A percentile compares a stretch with the other conserved stretches of the same genome.
Conservation (phyloP, 2,329 filamentous ascomycete genomes). For the Leptographium procerum region DNA sequence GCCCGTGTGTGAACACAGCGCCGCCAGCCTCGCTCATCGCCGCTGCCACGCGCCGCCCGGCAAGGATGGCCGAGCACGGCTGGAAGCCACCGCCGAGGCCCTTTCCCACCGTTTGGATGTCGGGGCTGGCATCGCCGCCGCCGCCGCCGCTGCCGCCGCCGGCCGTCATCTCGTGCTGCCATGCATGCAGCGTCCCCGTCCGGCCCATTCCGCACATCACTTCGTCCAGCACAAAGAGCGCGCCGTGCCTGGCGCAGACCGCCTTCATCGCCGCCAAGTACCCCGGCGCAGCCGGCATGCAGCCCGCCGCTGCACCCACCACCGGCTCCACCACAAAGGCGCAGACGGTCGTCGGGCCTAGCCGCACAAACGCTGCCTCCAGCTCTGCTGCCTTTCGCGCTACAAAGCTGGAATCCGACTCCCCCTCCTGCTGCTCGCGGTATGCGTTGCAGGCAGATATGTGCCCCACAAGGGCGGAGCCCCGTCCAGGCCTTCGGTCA, state of each 20-base stretch:
- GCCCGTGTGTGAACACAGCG: slow-evolving; percentile 35
- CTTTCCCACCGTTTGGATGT: slow-evolving; percentile 57
- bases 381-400: slow-evolving; percentile 47
- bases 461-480: slow-evolving; percentile 35
- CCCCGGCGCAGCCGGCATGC: slow-evolving; percentile 51
- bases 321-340: slow-evolving; percentile 59
- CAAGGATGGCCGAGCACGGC: slow-evolving; percentile 48
- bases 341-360: slow-evolving; percentile 51
- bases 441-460: slow-evolving; percentile 59
- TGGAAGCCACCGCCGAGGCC: slow-evolving; percentile 53
- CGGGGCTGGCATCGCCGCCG: slow-evolving; percentile 33
- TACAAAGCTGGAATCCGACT: slow-evolving; percentile 46
- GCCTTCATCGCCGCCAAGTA: slow-evolving; percentile 59
- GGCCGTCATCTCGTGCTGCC: slow-evolving; percentile 43
- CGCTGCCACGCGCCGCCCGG: slow-evolving; percentile 39
- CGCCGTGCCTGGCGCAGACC: slow-evolving; percentile 59
- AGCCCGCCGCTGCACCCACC: slow-evolving; percentile 59
- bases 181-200: slow-evolving; percentile 48
- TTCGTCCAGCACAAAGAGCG: slow-evolving; percentile 69
- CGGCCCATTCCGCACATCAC: slow-evolving; percentile 59
- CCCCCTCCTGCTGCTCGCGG: slow-evolving; percentile 28
- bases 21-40: slow-evolving; percentile 22
- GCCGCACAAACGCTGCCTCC: slow-evolving; percentile 47
- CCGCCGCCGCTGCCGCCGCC: too few relatives aligned
- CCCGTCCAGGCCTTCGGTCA: too few relatives aligned